Base-by-base conservation (phyloP, 129 eudicot species). In the Centrapalus pauciflorus region DNA sequence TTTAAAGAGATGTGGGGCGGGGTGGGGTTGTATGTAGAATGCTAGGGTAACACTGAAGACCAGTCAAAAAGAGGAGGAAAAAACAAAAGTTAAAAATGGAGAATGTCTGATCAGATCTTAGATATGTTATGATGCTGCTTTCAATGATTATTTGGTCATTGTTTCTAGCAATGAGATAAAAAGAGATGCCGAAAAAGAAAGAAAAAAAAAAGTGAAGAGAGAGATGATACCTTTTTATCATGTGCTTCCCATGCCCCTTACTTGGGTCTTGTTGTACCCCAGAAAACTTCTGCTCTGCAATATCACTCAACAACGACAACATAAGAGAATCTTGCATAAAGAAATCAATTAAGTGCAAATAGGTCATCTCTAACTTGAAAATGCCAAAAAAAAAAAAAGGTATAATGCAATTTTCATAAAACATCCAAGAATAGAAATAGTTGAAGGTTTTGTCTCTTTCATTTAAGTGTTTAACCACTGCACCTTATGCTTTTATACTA, bases 131-230 rank as follows among this genome's bases (percentile, higher is more conserved):
- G 70, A 81, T 85, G 85, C 55, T 73, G 74, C 83, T 85, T 77
- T 80, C 85, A 82, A 85, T 85, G 77, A 85, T 85, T 85, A 80
- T 79, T 76, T 76, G 73, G 81, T 79, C 77, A 69, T 78, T 75
- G 67, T 84, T 73, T 66, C 55, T 72, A 66, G 68, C 69, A 75
- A 75, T 66, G 55, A 57, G 79, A 75, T 75, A 75, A 66, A 75
- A 75, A 70, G 75, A 40, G 75, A 69, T 56, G 29, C 66, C 57
- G 23, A 67, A 58, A 70, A 57, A 75, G 79, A 66, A 75, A 75
- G 69, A 75, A 75, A 75, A 62, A 45, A 29, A 27, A 7, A 57
- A 21, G 56, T 33, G 26, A n/a, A 38, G 77, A 41, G 71, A 55
- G 78, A 43, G 52, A 46, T 16, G 2, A 45, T 45, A 45, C 56